Evolutionary conservation across 805 yeast species (phyloP).

Genomic region (Barnettozyma wickerhamii): DNA sequence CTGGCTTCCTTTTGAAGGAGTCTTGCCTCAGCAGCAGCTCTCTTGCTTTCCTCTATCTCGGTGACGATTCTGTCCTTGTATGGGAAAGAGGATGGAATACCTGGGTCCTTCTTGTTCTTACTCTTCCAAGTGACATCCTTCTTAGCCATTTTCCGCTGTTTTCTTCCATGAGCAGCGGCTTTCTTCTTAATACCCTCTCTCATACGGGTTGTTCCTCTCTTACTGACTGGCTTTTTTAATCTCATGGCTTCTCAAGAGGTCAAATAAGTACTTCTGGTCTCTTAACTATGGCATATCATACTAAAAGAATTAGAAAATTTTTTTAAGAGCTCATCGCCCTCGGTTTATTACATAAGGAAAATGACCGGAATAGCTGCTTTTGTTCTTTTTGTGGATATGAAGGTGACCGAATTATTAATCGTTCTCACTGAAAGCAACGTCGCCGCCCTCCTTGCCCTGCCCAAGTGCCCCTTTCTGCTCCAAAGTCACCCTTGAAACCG

Average conservation of each 20-base stretch:
- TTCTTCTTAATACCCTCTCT: constrained; percentile 96
- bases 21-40: constrained; percentile 51
- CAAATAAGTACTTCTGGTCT: too few species aligned
- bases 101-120: constrained; percentile 78
- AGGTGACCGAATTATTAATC: too few species aligned
- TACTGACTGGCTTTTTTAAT: constrained; percentile 50
- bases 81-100: constrained; percentile 93
- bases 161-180: constrained; percentile 86
- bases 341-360: too few species aligned
- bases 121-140: constrained; percentile 94
- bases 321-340: background rate
- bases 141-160: constrained; percentile 76
- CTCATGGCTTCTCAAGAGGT: constrained; percentile 19
- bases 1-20: constrained; percentile 46
- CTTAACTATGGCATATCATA: too few species aligned
- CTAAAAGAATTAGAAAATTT: background rate
- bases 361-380: too few species aligned
- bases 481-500: too few species aligned
- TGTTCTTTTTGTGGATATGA: too few species aligned
- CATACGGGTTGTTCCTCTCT: constrained; percentile 88
- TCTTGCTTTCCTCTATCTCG: constrained; percentile 63
- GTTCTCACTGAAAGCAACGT: too few species aligned
- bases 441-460: too few species aligned
- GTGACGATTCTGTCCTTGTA: constrained; percentile 79
- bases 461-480: too few species aligned